Conservation (phyloP, 371 early-diverging fungal genomes). For the Massospora cicadina region DNA sequence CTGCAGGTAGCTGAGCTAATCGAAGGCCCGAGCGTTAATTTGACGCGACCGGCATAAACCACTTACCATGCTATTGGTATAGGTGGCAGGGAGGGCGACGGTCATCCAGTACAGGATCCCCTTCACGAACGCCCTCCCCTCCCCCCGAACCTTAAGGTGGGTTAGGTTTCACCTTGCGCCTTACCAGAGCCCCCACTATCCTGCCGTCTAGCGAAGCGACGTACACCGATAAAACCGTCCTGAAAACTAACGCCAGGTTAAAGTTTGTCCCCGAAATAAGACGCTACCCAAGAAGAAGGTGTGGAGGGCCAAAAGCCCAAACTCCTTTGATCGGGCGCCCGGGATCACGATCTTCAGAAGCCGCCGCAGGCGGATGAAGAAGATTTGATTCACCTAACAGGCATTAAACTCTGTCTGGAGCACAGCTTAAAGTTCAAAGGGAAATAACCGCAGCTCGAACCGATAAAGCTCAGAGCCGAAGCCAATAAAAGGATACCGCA, state of each 20-base stretch:
- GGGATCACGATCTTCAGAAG: constrained; percentile 61
- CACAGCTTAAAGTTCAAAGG: neutral
- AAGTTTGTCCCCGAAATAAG: constrained; percentile 15
- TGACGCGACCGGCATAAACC: neutral
- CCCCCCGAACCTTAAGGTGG: constrained; percentile 39
- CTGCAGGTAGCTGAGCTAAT: constrained; percentile 55
- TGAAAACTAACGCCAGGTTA: constrained; percentile 30
- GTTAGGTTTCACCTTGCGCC: neutral
- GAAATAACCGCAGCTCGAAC: neutral
- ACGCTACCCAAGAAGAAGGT: constrained; percentile 52
- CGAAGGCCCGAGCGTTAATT: neutral
- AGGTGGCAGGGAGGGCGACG: constrained; percentile 85
- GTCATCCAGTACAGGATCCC: constrained; percentile 81
- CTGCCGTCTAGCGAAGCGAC: constrained; percentile 85
- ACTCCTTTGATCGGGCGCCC: constrained; percentile 57
- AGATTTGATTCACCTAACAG: constrained; percentile 50
- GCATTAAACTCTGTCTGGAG: neutral
- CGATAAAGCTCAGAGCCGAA: too few relatives aligned
- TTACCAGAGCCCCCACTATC: constrained; percentile 73
- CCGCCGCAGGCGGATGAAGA: constrained; percentile 43
- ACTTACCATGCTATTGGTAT: constrained; percentile 82
- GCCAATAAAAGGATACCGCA: neutral
- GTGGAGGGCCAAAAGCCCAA: constrained; percentile 55
- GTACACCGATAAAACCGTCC: constrained; percentile 66
- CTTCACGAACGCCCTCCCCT: constrained; percentile 50